phyloP scores from a whole-genome alignment of 1,139 yeast species.

The Pichia sp. region DNA sequence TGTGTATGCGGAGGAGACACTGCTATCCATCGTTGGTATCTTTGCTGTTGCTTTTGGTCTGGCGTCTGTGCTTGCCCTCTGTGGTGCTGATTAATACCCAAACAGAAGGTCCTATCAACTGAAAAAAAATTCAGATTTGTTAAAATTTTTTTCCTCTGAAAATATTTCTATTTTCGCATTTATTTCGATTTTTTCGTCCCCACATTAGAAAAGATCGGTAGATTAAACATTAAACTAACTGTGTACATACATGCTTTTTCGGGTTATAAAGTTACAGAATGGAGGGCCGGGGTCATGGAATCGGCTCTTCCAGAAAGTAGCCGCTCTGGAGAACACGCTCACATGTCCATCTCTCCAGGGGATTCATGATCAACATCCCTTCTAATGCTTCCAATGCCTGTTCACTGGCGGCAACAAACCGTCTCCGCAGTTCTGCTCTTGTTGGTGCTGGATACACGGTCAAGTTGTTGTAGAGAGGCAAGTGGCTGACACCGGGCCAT shows the following conservation, averaged over 20 bases:
- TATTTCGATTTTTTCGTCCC: neutral
- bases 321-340: slow-evolving; percentile 63
- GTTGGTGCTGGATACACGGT: slow-evolving; percentile 83
- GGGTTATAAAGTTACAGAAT: too few species aligned
- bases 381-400: slow-evolving; percentile 75
- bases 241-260: too few species aligned
- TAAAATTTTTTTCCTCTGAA: too few species aligned
- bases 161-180: neutral
- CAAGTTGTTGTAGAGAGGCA: slow-evolving; percentile 73
- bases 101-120: too few species aligned
- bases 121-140: too few species aligned
- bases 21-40: slow-evolving; percentile 8
- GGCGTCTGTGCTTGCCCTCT: too few species aligned
- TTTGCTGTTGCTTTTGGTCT: neutral
- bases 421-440: slow-evolving; percentile 71
- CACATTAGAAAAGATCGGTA: slow-evolving; percentile 13
- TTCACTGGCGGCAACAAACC: slow-evolving; percentile 93
- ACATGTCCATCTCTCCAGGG: slow-evolving; percentile 68
- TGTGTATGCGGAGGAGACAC: slow-evolving; percentile 38
- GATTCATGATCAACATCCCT: slow-evolving; percentile 76
- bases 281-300: too few species aligned
- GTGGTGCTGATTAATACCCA: too few species aligned
- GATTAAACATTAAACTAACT: too few species aligned
- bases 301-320: slow-evolving; percentile 73
- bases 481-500: slow-evolving; percentile 88